Evolutionary conservation across 768 basidiomycete genomes (phyloP), one percentile per base, ranked within the genome.

Genomic region (Tulasnella sp.): DNA sequence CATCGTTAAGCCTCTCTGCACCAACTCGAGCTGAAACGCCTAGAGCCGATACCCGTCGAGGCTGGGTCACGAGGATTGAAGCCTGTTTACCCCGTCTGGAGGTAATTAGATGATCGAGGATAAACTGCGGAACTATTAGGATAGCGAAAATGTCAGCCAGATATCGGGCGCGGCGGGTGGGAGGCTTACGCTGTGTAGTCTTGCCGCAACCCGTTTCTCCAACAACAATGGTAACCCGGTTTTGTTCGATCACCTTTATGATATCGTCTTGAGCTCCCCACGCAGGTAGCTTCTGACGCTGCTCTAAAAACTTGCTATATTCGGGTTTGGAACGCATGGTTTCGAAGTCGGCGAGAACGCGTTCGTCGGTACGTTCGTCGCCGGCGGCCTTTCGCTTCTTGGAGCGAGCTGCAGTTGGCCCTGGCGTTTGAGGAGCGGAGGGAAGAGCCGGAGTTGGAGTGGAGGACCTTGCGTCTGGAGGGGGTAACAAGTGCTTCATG

Each of bases 171-270:
- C n/a, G 16, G 22, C 20, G 28, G 77, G 34, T n/a, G 42, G 4
- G 42, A 31, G 34, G 82, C 89, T 81, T 83, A 95, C 94, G 84
- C 84, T 96, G 95, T 0, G 95, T 96, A 2, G 95, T 96, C 86
- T 98, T 98, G 40, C 96, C 96, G 76, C 93, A 95, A 75, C 96
- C 94, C 76, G 95, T 96, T 86, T 97, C 96, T 69, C 97, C 97
- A 6, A 97, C 93, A 0, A 98, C 93, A 0, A 98, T 90, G 0
- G 96, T 89, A 3, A 93, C 94, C 74, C 92, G 88, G 82, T 90
- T 91, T 14, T 84, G 86, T 50, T 90, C 87, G 12, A 98, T 86
- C 31, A 88, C 84, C 20, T 86, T 79, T 73, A 96, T 85, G 82
- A 98, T 94, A 20, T 89, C 86, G 28, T 90, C 89, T 83, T 89